Conservation (phyloP, 768 basidiomycete genomes). For the Boletellus ananiceps region DNA sequence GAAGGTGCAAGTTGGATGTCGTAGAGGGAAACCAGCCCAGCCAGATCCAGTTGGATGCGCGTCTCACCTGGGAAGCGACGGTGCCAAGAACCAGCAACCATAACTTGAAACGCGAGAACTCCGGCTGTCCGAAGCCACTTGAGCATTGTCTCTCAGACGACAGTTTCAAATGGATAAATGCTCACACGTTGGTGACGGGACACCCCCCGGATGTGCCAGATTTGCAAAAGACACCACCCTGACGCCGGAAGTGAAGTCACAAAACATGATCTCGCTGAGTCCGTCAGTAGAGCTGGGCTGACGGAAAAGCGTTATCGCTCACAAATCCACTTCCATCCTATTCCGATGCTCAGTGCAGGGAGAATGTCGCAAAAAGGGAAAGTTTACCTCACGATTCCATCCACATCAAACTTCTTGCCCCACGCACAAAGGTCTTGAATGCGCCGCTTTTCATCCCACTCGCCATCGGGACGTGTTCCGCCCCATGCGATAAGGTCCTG, state of each 20-base stretch:
- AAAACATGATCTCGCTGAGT: conserved; percentile 45
- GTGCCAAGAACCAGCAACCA: conserved; percentile 18
- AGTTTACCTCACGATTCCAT: conserved; percentile 31
- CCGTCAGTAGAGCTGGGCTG: not conserved
- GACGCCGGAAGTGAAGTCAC: conserved; percentile 41
- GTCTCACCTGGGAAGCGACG: conserved; percentile 21
- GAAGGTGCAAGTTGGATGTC: conserved; percentile 10
- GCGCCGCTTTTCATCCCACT: conserved; percentile 18
- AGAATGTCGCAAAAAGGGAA: not conserved
- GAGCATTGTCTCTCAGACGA: not conserved
- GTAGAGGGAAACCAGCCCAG: conserved; percentile 6
- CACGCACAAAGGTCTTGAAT: conserved; percentile 31
- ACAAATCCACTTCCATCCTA: conserved; percentile 51
- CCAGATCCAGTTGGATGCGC: conserved; percentile 13
- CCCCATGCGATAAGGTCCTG: conserved; percentile 37
- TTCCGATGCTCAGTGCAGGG: not conserved
- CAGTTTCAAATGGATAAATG: not conserved
- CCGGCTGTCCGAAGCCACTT: not conserved
- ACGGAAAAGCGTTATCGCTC: conserved; percentile 10
- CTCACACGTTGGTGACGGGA: too few species aligned
- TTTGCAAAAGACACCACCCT: conserved; percentile 29
- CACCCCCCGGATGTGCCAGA: conserved; percentile 26
- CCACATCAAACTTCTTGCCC: conserved; percentile 28
- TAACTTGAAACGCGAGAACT: conserved; percentile 4
- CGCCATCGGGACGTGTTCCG: conserved; percentile 15